Evolutionary conservation across 306 rosid species (phyloP).

Genomic region (Begonia masoniana): DNA sequence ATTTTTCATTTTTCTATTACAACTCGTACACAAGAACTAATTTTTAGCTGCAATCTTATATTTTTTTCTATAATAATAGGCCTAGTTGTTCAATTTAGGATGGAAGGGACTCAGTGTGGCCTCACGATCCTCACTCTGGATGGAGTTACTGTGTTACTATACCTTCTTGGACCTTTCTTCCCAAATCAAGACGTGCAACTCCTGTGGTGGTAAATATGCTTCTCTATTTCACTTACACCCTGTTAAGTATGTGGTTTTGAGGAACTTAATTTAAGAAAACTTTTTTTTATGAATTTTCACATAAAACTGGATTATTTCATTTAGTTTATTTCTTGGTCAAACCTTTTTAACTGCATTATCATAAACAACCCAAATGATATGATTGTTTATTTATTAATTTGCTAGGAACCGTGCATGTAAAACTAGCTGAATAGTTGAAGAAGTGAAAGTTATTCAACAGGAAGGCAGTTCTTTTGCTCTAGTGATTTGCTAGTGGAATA

Average conservation of each 20-base stretch:
- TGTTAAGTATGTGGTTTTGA: not conserved
- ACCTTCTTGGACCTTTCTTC: slow-evolving; percentile 62
- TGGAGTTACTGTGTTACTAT: slow-evolving; percentile 71
- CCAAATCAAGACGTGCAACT: slow-evolving; percentile 45
- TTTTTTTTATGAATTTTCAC: slow-evolving; percentile 1
- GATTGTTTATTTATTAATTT: too few relatives aligned
- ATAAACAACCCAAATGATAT: too few relatives aligned
- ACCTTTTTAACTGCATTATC: too few relatives aligned
- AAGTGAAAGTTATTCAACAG: too few relatives aligned
- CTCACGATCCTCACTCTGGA: slow-evolving; percentile 44
- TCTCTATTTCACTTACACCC: not conserved
- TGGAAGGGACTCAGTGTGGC: slow-evolving; percentile 63
- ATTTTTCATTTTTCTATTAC: not conserved
- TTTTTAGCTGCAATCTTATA: not conserved
- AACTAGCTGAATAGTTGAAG: too few relatives aligned
- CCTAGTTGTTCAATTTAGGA: slow-evolving; percentile 22
- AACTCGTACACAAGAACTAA: too few relatives aligned
- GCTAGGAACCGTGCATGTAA: too few relatives aligned
- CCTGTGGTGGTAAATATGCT: slow-evolving; percentile 44
- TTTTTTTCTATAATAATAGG: slow-evolving; percentile 1
- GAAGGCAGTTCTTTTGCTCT: too few relatives aligned
- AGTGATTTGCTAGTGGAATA: too few relatives aligned
- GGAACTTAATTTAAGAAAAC: not conserved
- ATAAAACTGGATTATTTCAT: not conserved
- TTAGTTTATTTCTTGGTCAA: too few relatives aligned